These are phyloP conservation scores for Penicillium bovifimosum DNA, from an alignment of 495 filamentous ascomycete genomes.

Conservation along the genomic window DNA sequence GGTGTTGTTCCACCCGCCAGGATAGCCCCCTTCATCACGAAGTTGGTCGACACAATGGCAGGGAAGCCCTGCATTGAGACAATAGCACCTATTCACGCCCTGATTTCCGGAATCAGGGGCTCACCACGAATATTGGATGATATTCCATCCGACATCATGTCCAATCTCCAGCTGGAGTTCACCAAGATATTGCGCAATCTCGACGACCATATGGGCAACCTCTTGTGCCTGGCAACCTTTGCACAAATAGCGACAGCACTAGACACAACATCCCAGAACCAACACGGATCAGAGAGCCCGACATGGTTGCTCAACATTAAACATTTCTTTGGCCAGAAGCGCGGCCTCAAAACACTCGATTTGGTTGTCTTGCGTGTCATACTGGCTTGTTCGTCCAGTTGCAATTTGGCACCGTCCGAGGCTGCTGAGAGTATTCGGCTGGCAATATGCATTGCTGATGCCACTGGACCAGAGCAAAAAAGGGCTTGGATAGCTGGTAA, in stretches of 20 bases:
- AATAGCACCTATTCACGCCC: slow-evolving; percentile 37
- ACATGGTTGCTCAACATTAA: slow-evolving; percentile 36
- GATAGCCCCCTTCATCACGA: slow-evolving; percentile 38
- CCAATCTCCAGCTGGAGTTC: slow-evolving; percentile 40
- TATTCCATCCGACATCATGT: slow-evolving; percentile 37
- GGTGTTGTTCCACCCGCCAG: slow-evolving; percentile 32
- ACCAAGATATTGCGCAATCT: slow-evolving; percentile 42
- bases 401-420: slow-evolving; percentile 31
- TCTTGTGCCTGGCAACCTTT: slow-evolving; percentile 48
- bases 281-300: slow-evolving; percentile 15
- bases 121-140: slow-evolving; percentile 29
- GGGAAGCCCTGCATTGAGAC: slow-evolving; percentile 34
- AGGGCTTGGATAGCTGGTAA: slow-evolving; percentile 43
- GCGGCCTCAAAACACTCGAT: slow-evolving; percentile 50
- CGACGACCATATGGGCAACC: slow-evolving; percentile 42
- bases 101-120: slow-evolving; percentile 33
- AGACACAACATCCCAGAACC: neutral
- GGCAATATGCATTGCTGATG: slow-evolving; percentile 43
- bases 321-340: slow-evolving; percentile 46
- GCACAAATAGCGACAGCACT: slow-evolving; percentile 33
- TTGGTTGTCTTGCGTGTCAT: slow-evolving; percentile 49
- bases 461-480: slow-evolving; percentile 37
- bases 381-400: slow-evolving; percentile 45
- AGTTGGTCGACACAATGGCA: slow-evolving; percentile 29
- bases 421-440: slow-evolving; percentile 46